Base-by-base conservation (phyloP, 768 basidiomycete species). In the Amanita pseudoporphyria region DNA sequence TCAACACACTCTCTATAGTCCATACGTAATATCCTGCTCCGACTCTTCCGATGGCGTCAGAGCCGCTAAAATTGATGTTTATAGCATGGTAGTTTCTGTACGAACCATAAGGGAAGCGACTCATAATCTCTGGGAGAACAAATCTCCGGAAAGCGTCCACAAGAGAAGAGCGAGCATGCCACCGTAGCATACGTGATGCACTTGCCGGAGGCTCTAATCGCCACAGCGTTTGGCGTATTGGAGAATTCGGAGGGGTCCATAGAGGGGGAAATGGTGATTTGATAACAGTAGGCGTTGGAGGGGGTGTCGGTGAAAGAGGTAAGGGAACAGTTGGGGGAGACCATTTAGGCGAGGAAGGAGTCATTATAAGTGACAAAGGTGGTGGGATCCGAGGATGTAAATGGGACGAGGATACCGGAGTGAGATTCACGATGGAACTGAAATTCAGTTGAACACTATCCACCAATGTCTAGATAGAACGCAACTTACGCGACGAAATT, bases 91-190 rank as follows among this genome's bases (percentile, higher is more conserved):
- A 65, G 30, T 41, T 49, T 9, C 40, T 26, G 39, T 49, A 49
- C 14, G 48, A 31, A 22, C 44, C 63, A 42, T 51, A 58, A 37
- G 59, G 71, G 43, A 63, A 54, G 38, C 75, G 62, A 53, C 51
- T 61, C 39, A 64, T 55, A 19, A 87, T 67, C 52, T 81, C 78
- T 19, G 71, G 59, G n/a, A 83, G 54, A 21, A 84, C 73, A 56
- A 79, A 75, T 19, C 71, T 71, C 30, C 84, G 77, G 58, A 79
- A 87, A 3, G 76, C 70, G 55, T 89, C 83, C 6, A 87, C 71
- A 12, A 87, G 72, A 3, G 72, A 69, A 16, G 84, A 81, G 26
- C 84, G 80, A 4, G 86, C 86, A 39, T 76, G 72, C 31, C 71
- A 67, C 14, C 83, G 77, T 35, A 82, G 71, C 46, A 60, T 60